phyloP scores from a whole-genome alignment of 1,139 yeast genomes.

The Suhomyces wounanorum region DNA sequence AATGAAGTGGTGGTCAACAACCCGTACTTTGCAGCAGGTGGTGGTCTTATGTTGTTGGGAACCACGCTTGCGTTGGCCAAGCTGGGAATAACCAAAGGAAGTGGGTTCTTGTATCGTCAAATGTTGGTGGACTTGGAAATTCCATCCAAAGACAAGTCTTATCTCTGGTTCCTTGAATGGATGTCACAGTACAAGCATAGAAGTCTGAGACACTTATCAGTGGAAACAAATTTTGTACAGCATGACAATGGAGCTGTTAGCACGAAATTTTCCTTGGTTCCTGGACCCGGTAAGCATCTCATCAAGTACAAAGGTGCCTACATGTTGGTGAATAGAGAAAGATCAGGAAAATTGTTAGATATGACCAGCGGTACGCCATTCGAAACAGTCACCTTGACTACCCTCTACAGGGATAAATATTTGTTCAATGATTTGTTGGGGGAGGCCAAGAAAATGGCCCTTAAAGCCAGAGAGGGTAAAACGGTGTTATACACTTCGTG shows the following conservation, averaged over 20 bases:
- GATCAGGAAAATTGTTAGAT: conserved; percentile 87
- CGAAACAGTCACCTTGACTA: conserved; percentile 91
- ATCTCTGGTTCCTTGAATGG: conserved; percentile 95
- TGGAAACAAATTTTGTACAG: conserved; percentile 82
- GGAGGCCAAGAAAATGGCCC: conserved; percentile 85
- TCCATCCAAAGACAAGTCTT: conserved; percentile 90
- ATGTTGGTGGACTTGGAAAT: conserved; percentile 90
- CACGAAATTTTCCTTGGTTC: conserved; percentile 89
- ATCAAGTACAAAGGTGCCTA: conserved; percentile 84
- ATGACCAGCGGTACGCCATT: conserved; percentile 91
- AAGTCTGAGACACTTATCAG: conserved; percentile 81
- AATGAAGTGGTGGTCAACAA: conserved; percentile 65
- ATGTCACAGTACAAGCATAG: conserved; percentile 81
- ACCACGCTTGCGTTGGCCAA: conserved; percentile 81
- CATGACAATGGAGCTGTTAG: conserved; percentile 92
- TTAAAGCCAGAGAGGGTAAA: conserved; percentile 85
- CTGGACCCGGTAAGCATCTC: conserved; percentile 96
- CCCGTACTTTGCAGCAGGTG: conserved; percentile 97
- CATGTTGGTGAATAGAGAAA: conserved; percentile 84
- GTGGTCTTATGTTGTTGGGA: conserved; percentile 93
- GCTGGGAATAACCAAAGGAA: conserved; percentile 63
- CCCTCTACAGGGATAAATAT: conserved; percentile 77
- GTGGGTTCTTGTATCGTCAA: conserved; percentile 75
- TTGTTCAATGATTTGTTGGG: conserved; percentile 70
- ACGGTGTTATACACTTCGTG: conserved; percentile 92